Percentiles rank a stretch among this genome's conserved stretches.
These are phyloP conservation scores for Naematelia aurantialba DNA, from an alignment of 768 basidiomycete genomes.

Conservation along the genomic window DNA sequence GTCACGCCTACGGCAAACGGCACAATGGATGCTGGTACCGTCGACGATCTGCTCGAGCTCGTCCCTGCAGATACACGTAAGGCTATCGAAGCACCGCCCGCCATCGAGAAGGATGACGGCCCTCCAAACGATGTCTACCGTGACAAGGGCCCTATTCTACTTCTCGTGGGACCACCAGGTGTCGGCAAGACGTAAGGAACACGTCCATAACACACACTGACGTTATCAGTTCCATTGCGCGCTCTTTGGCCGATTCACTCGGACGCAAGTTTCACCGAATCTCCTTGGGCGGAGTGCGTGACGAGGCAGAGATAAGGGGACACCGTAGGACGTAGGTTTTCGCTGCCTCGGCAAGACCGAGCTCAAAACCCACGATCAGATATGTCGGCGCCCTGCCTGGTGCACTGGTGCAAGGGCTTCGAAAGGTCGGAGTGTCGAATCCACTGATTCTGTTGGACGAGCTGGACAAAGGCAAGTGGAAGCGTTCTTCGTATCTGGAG, in stretches of 20 bases:
- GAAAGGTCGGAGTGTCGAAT: conserved; percentile 76
- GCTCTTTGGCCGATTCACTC: conserved; percentile 78
- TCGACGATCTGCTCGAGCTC: conserved; percentile 62
- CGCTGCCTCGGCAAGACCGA: neutral
- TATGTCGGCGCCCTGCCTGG: conserved; percentile 58
- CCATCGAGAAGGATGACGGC: conserved; percentile 16
- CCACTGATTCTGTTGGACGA: conserved; percentile 79
- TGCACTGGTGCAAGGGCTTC: conserved; percentile 72
- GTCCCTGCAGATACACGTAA: conserved; percentile 25
- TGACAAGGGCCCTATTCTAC: conserved; percentile 52
- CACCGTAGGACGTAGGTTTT: conserved; percentile 63
- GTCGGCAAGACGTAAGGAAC: conserved; percentile 69
- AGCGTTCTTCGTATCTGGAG: neutral
- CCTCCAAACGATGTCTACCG: conserved; percentile 26
- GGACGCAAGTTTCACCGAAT: conserved; percentile 86
- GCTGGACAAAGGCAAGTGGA: conserved; percentile 66
- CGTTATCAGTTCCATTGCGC: conserved; percentile 63
- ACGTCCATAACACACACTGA: neutral
- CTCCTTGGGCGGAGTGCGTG: conserved; percentile 83
- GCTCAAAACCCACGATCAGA: conserved; percentile 10
- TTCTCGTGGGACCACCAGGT: conserved; percentile 83
- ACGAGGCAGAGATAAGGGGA: conserved; percentile 81
- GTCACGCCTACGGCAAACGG: neutral
- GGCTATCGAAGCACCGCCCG: conserved; percentile 1
- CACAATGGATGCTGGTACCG: conserved; percentile 22